phyloP scores from a whole-genome alignment of 495 filamentous ascomycete genomes.

The Recurvomyces mirabilis region DNA sequence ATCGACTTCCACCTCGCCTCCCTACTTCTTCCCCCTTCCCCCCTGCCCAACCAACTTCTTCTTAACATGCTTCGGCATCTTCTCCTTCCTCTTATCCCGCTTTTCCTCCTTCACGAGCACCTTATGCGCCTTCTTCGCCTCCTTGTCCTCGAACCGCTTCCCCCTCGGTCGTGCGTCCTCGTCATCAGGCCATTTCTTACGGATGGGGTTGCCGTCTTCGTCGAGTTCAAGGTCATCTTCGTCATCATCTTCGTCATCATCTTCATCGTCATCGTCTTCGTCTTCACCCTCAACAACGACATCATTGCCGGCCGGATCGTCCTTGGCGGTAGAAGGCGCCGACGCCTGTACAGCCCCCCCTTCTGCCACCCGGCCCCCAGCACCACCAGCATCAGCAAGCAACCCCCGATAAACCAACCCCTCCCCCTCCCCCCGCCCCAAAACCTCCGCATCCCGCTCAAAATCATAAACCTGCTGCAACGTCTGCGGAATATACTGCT shows the following conservation, averaged over 20 bases:
- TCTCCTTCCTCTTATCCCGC: conserved; percentile 76
- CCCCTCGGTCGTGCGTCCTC: conserved; percentile 59
- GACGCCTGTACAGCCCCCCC: conserved; percentile 9
- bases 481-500: conserved; percentile 90
- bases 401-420: conserved; percentile 72
- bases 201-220: conserved; percentile 32
- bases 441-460: conserved; percentile 72
- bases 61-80: conserved; percentile 93
- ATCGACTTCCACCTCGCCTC: too few species aligned
- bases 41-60: conserved; percentile 54
- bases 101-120: conserved; percentile 87
- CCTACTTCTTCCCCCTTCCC: too few species aligned
- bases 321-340: background rate
- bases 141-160: conserved; percentile 85
- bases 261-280: conserved; percentile 33
- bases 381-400: conserved; percentile 55
- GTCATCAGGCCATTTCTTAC: conserved; percentile 8
- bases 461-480: conserved; percentile 92
- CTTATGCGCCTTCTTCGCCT: conserved; percentile 63
- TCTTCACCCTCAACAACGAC: conserved; percentile 30
- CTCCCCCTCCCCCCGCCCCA: conserved; percentile 57
- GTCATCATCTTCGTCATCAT: conserved; percentile 15
- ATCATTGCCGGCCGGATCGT: background rate
- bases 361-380: too few species aligned
- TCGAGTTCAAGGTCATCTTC: conserved; percentile 37